phyloP scores from a whole-genome alignment of 2,329 filamentous ascomycete species.

The Truncatella angustata region DNA sequence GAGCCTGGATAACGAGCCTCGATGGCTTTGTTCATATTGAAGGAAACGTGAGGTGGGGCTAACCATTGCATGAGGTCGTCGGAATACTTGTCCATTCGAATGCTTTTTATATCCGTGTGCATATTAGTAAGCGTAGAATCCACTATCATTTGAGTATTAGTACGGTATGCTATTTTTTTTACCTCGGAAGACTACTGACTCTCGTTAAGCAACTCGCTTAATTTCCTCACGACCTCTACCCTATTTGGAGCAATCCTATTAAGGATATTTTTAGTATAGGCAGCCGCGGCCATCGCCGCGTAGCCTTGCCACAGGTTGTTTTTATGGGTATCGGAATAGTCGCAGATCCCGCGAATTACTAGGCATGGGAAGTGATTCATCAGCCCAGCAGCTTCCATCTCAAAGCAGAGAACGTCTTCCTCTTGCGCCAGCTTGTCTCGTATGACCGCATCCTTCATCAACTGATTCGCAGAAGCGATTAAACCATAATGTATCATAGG shows the following conservation, averaged over 20 bases:
- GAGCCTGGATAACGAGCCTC: constrained; percentile 29
- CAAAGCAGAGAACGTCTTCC: constrained; percentile 16
- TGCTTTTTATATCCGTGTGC: background rate
- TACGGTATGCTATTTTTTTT: too few species aligned
- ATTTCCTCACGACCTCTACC: constrained; percentile 1
- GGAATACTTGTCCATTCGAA: background rate
- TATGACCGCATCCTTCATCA: constrained; percentile 26
- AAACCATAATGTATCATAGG: constrained; percentile 31
- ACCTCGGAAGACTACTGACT: too few species aligned
- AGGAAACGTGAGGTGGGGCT: background rate
- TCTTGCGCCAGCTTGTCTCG: constrained; percentile 22
- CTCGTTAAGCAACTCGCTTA: background rate
- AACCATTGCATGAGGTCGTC: background rate
- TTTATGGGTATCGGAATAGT: constrained; percentile 29
- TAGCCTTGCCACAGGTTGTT: constrained; percentile 23
- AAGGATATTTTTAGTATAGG: constrained; percentile 21
- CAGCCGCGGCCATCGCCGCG: constrained; percentile 23
- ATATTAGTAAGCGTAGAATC: background rate
- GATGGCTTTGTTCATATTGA: constrained; percentile 31
- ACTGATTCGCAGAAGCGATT: constrained; percentile 30
- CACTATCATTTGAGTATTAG: too few species aligned
- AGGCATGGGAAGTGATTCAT: too few species aligned
- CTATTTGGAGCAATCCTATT: constrained; percentile 6
- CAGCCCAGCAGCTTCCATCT: too few species aligned
- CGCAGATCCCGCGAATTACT: constrained; percentile 30